phyloP scores from a whole-genome alignment of 345 rosid genomes.

The Trapa incisa region DNA sequence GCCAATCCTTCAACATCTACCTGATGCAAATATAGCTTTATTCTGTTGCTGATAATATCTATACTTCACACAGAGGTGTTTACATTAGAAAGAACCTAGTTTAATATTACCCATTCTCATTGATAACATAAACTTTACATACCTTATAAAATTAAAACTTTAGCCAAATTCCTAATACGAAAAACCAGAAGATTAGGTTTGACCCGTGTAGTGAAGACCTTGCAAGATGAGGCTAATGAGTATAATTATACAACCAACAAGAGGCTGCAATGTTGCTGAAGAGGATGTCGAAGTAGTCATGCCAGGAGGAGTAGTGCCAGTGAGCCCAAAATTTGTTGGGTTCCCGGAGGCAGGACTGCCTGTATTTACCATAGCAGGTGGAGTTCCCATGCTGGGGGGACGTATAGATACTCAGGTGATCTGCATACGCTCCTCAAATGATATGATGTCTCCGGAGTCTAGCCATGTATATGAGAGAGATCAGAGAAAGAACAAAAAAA shows the following conservation, averaged over 20 bases:
- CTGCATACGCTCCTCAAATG: no score
- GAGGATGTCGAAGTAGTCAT: constrained; percentile 22
- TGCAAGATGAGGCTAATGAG: constrained; percentile 19
- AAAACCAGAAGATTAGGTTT: not conserved
- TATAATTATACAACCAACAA: constrained; percentile 9
- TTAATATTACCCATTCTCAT: not conserved
- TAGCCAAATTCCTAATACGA: not conserved
- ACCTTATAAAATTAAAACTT: not conserved
- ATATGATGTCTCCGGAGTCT: no score
- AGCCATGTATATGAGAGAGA: no score
- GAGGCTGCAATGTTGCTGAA: constrained; percentile 19
- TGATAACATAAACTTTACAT: not conserved
- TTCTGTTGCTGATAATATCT: not conserved
- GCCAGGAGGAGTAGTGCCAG: constrained; percentile 17
- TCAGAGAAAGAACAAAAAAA: no score
- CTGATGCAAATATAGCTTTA: not conserved
- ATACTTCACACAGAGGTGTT: not conserved
- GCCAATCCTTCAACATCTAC: no score
- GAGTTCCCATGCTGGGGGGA: constrained; percentile 23
- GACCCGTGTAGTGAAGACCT: constrained; percentile 14
- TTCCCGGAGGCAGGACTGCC: constrained; percentile 28
- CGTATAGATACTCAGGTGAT: no score
- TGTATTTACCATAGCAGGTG: constrained; percentile 43
- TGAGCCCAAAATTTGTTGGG: constrained; percentile 21
- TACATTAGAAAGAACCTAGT: not conserved